These are phyloP conservation scores for Sporothrix dimorphospora DNA, from an alignment of 2,329 filamentous ascomycete genomes.

Conservation along the genomic window DNA sequence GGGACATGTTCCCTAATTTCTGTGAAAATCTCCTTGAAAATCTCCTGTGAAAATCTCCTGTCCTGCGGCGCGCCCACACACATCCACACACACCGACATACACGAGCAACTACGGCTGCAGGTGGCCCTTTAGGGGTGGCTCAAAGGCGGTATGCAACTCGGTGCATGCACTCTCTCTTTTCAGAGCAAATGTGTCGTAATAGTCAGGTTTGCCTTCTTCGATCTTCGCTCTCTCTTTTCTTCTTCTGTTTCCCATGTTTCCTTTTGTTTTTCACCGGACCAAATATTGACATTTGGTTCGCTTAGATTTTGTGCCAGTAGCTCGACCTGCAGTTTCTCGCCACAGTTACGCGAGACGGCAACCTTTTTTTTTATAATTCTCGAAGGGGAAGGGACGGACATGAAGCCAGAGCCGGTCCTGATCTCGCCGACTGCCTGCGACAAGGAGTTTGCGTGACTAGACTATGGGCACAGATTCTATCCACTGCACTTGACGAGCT, in stretches of 20 bases:
- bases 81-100: not conserved
- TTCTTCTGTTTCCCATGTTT: not conserved
- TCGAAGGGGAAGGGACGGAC: not conserved
- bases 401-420: not conserved
- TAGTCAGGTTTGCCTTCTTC: too few relatives aligned
- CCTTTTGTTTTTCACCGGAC: not conserved
- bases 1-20: not conserved
- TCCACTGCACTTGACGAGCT: not conserved
- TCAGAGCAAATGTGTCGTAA: not conserved
- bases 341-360: conserved; percentile 4
- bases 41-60: not conserved
- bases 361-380: not conserved
- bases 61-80: not conserved
- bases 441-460: not conserved
- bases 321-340: not conserved
- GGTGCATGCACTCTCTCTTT: not conserved
- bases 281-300: not conserved
- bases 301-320: not conserved
- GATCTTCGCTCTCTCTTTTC: too few relatives aligned
- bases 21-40: not conserved
- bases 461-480: not conserved
- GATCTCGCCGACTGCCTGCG: not conserved
- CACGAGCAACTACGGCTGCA: not conserved
- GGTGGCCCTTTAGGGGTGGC: not conserved
- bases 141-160: not conserved